These are phyloP conservation scores for Leucocoprinus birnbaumii DNA, from an alignment of 768 basidiomycete genomes.

Conservation along the genomic window DNA sequence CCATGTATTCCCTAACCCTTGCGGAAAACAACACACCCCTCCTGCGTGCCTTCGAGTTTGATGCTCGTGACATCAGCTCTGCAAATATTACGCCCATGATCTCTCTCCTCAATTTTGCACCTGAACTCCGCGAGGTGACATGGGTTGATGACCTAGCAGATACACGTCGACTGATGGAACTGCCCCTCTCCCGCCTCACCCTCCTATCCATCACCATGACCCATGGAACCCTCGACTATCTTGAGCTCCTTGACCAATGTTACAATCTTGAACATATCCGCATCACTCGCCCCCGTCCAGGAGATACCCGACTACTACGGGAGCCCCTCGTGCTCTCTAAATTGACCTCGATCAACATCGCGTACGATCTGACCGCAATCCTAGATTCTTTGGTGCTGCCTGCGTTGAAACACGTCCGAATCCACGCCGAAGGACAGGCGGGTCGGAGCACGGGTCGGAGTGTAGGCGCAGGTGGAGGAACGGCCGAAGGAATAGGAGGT, in stretches of 20 bases:
- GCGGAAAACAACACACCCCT: slow-evolving; percentile 22
- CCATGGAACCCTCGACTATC: slow-evolving; percentile 28
- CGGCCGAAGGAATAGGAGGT: slow-evolving; percentile 9
- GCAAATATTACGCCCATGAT: slow-evolving; percentile 27
- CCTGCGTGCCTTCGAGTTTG: slow-evolving; percentile 29
- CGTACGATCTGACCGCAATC: slow-evolving; percentile 25
- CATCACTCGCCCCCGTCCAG: slow-evolving; percentile 24
- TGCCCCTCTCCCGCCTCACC: slow-evolving; percentile 25
- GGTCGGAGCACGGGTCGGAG: slow-evolving; percentile 9
- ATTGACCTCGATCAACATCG: slow-evolving; percentile 28
- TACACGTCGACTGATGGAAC: slow-evolving; percentile 24
- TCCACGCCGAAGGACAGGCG: slow-evolving; percentile 16
- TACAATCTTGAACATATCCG: slow-evolving; percentile 30
- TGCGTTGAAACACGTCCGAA: slow-evolving; percentile 26
- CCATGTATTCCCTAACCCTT: slow-evolving; percentile 26
- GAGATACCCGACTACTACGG: slow-evolving; percentile 17
- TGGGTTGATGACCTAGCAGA: slow-evolving; percentile 34
- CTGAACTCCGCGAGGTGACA: slow-evolving; percentile 24
- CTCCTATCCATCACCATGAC: slow-evolving; percentile 28
- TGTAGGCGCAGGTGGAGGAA: slow-evolving; percentile 13
- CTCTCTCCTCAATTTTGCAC: slow-evolving; percentile 23
- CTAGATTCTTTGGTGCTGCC: slow-evolving; percentile 29
- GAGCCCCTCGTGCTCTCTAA: slow-evolving; percentile 26
- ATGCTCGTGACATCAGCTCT: slow-evolving; percentile 28
- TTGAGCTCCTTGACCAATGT: slow-evolving; percentile 27